Conservation (phyloP, 306 rosid genomes). For the Begonia masoniana region DNA sequence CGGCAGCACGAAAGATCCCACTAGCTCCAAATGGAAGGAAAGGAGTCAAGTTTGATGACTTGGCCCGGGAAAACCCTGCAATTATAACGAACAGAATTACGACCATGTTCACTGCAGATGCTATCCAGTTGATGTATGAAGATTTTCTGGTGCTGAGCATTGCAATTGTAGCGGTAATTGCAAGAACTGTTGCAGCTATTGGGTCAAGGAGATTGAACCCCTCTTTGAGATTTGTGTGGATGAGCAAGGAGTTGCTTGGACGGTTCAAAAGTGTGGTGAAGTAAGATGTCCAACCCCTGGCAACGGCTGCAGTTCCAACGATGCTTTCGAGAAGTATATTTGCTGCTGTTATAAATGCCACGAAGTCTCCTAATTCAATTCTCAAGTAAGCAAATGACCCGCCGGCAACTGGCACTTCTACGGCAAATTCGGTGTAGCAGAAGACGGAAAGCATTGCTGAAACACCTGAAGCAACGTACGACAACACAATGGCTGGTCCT, state of each 20-base stretch:
- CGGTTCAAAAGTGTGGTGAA: constrained; percentile 45
- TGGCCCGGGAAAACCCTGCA: constrained; percentile 36
- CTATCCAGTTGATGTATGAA: constrained; percentile 55
- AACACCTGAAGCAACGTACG: constrained; percentile 56
- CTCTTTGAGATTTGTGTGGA: constrained; percentile 26
- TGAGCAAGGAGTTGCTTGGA: constrained; percentile 31
- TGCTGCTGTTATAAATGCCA: constrained; percentile 67
- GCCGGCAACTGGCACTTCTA: constrained; percentile 67
- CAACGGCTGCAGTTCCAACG: constrained; percentile 52
- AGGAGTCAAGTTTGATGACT: constrained; percentile 39
- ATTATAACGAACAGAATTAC: constrained; percentile 40
- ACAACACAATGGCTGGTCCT: constrained; percentile 61
- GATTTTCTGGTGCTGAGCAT: constrained; percentile 57
- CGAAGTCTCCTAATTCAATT: constrained; percentile 68
- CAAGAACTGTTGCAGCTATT: constrained; percentile 42
- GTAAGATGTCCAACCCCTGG: constrained; percentile 75
- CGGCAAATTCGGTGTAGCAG: constrained; percentile 70
- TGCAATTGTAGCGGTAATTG: constrained; percentile 25
- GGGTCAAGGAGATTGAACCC: constrained; percentile 64
- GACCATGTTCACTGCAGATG: constrained; percentile 38
- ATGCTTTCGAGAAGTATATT: constrained; percentile 62
- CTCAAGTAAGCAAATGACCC: constrained; percentile 76
- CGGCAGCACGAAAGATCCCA: constrained; percentile 62
- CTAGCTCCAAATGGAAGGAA: constrained; percentile 47
- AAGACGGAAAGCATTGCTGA: constrained; percentile 81